Evolutionary conservation across 192 early-diverging fungal species (phyloP).

Genomic region (Chytriomyces confervae): DNA sequence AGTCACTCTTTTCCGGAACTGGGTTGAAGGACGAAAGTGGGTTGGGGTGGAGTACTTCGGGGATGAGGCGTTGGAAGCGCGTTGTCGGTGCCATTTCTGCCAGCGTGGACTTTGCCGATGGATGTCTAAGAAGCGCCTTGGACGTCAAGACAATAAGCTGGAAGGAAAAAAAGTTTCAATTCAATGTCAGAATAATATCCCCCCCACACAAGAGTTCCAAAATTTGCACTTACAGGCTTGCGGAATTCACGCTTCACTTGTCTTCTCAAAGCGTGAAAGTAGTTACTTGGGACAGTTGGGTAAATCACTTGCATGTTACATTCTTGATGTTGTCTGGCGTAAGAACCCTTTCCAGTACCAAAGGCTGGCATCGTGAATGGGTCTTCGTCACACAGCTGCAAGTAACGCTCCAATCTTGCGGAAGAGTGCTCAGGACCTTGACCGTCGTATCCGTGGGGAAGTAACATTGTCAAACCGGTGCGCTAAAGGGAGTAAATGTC

Average conservation of each 20-base stretch:
- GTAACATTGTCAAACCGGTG: conserved; percentile 89
- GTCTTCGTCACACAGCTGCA: conserved; percentile 95
- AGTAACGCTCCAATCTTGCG: conserved; percentile 91
- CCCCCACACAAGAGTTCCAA: too few species aligned
- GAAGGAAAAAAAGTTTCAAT: conserved; percentile 43
- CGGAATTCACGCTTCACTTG: conserved; percentile 98
- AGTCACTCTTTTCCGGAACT: conserved; percentile 28
- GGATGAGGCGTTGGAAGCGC: conserved; percentile 89
- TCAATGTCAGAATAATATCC: too few species aligned
- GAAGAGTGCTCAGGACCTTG: conserved; percentile 99
- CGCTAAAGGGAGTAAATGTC: conserved; percentile 45
- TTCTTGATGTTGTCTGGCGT: conserved; percentile 93
- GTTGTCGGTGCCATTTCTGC: conserved; percentile 81
- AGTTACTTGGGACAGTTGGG: conserved; percentile 96
- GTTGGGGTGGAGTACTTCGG: conserved; percentile 80
- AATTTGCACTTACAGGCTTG: conserved; percentile 66
- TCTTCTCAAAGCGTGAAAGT: conserved; percentile 94
- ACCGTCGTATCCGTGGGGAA: conserved; percentile 98
- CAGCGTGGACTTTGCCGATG: conserved; percentile 85
- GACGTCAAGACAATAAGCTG: conserved; percentile 74
- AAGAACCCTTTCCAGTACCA: conserved; percentile 50
- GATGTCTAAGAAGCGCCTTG: conserved; percentile 93
- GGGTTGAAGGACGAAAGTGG: conserved; percentile 58
- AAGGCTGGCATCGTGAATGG: conserved; percentile 70
- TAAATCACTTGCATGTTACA: conserved; percentile 98